Percentiles rank a stretch among this genome's conserved stretches.
These are phyloP conservation scores for Phaffomyces antillensis DNA, from an alignment of 805 yeast genomes.

Conservation along the genomic window DNA sequence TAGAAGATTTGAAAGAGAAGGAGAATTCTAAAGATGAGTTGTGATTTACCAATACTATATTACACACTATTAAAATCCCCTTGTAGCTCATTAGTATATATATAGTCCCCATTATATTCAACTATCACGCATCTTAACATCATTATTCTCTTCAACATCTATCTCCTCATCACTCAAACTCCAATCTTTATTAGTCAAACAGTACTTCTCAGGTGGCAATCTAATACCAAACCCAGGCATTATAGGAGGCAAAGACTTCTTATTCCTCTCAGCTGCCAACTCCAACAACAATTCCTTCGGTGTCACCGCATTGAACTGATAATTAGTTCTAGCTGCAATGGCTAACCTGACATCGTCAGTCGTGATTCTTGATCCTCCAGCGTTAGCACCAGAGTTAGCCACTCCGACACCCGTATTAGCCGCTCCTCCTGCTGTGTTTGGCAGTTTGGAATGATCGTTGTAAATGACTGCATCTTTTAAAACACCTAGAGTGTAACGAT, in stretches of 20 bases:
- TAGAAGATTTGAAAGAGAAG: constrained; percentile 14
- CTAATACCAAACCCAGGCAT: constrained; percentile 88
- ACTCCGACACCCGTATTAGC: constrained; percentile 38
- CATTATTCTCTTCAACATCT: not conserved
- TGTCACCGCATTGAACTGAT: constrained; percentile 92
- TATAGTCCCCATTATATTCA: not conserved
- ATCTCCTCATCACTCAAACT: constrained; percentile 45
- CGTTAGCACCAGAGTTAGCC: constrained; percentile 17
- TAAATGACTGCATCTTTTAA: constrained; percentile 85
- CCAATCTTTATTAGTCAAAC: constrained; percentile 81
- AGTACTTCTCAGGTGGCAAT: constrained; percentile 95
- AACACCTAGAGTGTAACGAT: constrained; percentile 77
- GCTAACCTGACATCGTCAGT: constrained; percentile 91
- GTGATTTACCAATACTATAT: constrained; percentile 9
- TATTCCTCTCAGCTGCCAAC: constrained; percentile 86
- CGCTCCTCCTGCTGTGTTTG: not conserved
- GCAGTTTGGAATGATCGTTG: constrained; percentile 54
- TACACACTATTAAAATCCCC: not conserved
- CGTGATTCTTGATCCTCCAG: constrained; percentile 45
- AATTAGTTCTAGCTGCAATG: constrained; percentile 88
- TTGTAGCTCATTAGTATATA: not conserved
- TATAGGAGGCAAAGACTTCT: constrained; percentile 84
- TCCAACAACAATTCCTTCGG: constrained; percentile 90
- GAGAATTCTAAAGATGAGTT: constrained; percentile 29
- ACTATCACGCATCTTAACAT: constrained; percentile 1